Evolutionary conservation across 306 rosid species (phyloP).

Genomic region (Quercus mongolica): DNA sequence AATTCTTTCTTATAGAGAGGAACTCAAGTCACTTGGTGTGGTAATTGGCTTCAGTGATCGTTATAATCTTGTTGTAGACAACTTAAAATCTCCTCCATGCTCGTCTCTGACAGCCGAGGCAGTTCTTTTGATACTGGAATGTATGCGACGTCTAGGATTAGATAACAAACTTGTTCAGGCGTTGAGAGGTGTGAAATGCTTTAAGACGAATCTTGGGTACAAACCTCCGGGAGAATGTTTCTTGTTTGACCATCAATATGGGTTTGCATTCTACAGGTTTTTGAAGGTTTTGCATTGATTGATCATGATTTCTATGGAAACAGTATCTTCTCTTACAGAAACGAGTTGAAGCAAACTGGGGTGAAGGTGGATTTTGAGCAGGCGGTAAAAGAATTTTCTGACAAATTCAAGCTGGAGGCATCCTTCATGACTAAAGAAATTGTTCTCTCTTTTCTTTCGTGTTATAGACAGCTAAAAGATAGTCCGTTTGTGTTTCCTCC

Average conservation of each 20-base stretch:
- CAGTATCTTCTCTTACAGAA: conserved; percentile 17
- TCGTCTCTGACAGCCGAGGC: conserved; percentile 37
- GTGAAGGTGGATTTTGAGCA: conserved; percentile 55
- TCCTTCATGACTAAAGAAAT: conserved; percentile 28
- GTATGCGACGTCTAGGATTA: not conserved
- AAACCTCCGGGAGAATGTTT: conserved; percentile 48
- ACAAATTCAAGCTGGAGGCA: conserved; percentile 37
- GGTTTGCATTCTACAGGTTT: conserved; percentile 57
- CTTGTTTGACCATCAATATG: conserved; percentile 41
- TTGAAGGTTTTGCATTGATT: conserved; percentile 46
- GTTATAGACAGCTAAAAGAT: conserved; percentile 35
- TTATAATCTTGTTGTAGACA: conserved; percentile 33
- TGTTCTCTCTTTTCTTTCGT: conserved; percentile 46
- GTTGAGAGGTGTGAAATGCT: conserved; percentile 28
- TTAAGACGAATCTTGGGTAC: conserved; percentile 49
- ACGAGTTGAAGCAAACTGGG: conserved; percentile 39
- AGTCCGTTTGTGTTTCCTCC: conserved; percentile 21
- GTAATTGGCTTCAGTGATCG: conserved; percentile 27
- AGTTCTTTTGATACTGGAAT: conserved; percentile 42
- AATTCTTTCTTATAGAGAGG: conserved; percentile 34
- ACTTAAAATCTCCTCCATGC: conserved; percentile 43
- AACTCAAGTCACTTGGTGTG: conserved; percentile 62
- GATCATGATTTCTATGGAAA: conserved; percentile 44
- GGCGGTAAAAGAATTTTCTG: conserved; percentile 35
- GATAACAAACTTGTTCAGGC: conserved; percentile 25